Percentiles rank a stretch among this genome's conserved stretches.
Evolutionary conservation across 176 grass and related monocot genomes (phyloP).

Genomic region (Ananas comosus): DNA sequence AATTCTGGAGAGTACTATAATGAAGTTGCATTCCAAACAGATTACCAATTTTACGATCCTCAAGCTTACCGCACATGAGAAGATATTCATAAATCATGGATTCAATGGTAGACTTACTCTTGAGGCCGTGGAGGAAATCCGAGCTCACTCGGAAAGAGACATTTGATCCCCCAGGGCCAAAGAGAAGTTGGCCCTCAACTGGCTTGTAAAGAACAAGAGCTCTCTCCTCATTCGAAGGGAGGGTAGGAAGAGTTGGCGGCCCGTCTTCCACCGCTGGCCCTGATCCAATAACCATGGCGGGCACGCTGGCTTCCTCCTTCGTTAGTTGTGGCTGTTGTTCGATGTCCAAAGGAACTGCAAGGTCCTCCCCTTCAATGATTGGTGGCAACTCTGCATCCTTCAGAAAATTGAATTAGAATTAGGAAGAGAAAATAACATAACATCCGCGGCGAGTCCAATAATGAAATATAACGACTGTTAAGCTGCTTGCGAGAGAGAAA

Average conservation of each 20-base stretch:
- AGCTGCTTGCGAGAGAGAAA: too few relatives aligned
- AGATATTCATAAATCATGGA: not conserved
- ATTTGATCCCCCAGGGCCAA: not conserved
- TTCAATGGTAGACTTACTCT: conserved; percentile 13
- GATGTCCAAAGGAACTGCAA: not conserved
- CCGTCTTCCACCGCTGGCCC: not conserved
- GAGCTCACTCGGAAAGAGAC: conserved; percentile 18
- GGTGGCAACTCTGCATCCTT: conserved; percentile 22
- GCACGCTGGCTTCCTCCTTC: not conserved
- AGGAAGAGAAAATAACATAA: not conserved
- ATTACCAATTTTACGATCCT: not conserved
- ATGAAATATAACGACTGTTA: not conserved
- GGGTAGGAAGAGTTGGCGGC: not conserved
- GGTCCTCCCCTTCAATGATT: conserved; percentile 12
- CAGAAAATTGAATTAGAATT: not conserved
- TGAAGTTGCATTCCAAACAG: not conserved
- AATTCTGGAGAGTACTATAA: too few relatives aligned
- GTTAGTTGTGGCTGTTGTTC: conserved; percentile 5
- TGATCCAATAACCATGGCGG: not conserved
- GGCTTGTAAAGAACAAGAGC: conserved; percentile 23
- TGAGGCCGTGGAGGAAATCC: conserved; percentile 10
- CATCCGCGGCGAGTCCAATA: not conserved
- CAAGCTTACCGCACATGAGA: not conserved
- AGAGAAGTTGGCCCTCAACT: not conserved
- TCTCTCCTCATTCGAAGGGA: conserved; percentile 14